Evolutionary conservation across 2,329 filamentous ascomycete genomes (phyloP).

Genomic region (Zalaria sp.): DNA sequence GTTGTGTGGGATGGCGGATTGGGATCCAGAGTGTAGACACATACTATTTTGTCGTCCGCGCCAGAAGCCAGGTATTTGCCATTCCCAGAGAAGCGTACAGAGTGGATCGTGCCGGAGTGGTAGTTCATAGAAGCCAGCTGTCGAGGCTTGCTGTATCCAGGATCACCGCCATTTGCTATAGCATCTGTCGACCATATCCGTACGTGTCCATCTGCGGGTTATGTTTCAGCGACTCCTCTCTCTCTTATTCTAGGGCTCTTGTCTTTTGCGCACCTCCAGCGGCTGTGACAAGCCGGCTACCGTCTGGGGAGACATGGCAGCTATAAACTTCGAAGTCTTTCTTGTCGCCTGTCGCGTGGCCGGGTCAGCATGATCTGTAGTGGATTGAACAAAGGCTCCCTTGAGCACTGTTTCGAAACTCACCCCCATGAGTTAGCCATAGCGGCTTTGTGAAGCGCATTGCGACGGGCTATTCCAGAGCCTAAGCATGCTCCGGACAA

Average conservation of each 20-base stretch:
- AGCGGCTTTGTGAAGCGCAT: conserved; percentile 72
- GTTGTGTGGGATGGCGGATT: conserved; percentile 63
- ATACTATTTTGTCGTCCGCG: conserved; percentile 97
- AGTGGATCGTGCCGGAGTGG: conserved; percentile 93
- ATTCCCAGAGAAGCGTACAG: conserved; percentile 91
- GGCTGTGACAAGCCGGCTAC: conserved; percentile 78
- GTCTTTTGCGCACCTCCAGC: conserved; percentile 56
- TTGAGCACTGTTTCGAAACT: conserved; percentile 13
- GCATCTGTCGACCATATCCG: conserved; percentile 96
- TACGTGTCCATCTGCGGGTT: conserved; percentile 68
- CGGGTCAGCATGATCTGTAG: neutral
- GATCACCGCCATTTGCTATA: conserved; percentile 66
- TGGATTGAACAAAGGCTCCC: neutral
- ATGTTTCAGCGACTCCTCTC: neutral
- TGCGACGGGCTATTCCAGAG: neutral
- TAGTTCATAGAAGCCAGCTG: conserved; percentile 98
- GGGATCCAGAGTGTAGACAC: conserved; percentile 83
- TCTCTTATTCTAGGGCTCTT: neutral
- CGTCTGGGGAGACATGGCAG: conserved; percentile 93
- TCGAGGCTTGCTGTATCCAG: conserved; percentile 61
- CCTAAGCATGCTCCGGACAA: neutral
- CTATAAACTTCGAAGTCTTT: conserved; percentile 98
- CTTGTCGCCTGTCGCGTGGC: conserved; percentile 55
- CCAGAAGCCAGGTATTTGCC: conserved; percentile 91
- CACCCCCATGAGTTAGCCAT: conserved; percentile 89